A percentile compares a stretch with the other conserved stretches of the same genome.
Evolutionary conservation across 2,329 filamentous ascomycete genomes (phyloP).

Genomic region (Boeremia exigua): DNA sequence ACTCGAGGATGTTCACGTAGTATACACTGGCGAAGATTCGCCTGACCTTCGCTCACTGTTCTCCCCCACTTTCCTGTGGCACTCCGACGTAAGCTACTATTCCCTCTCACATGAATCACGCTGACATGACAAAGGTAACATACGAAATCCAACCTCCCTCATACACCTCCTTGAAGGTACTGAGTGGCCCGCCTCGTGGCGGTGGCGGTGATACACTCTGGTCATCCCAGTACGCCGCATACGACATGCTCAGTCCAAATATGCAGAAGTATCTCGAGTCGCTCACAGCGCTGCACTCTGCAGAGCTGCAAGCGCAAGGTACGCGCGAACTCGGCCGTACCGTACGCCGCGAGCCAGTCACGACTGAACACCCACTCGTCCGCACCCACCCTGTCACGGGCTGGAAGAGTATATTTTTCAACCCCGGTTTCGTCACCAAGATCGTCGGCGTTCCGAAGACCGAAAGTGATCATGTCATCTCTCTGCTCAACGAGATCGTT

Average conservation of each 20-base stretch:
- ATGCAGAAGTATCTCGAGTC: constrained; percentile 66
- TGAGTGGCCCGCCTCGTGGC: constrained; percentile 60
- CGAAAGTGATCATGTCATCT: constrained; percentile 60
- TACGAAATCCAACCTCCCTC: constrained; percentile 65
- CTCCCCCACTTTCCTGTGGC: constrained; percentile 62
- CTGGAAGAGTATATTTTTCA: constrained; percentile 67
- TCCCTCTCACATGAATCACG: constrained; percentile 12
- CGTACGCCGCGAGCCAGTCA: constrained; percentile 60
- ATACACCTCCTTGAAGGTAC: constrained; percentile 62
- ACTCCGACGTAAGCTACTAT: constrained; percentile 56
- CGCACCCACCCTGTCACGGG: constrained; percentile 67
- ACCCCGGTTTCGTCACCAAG: constrained; percentile 63
- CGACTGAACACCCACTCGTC: constrained; percentile 63
- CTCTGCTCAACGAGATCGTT: constrained; percentile 61
- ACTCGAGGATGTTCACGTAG: constrained; percentile 63
- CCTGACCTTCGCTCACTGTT: constrained; percentile 62
- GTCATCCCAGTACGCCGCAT: constrained; percentile 65
- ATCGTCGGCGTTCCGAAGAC: constrained; percentile 65
- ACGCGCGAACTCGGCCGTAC: constrained; percentile 58
- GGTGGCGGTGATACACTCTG: constrained; percentile 65
- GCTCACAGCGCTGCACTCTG: constrained; percentile 63
- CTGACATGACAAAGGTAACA: constrained; percentile 52
- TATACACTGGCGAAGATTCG: constrained; percentile 60
- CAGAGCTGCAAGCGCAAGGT: constrained; percentile 60
- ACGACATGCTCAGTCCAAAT: constrained; percentile 58